Base-by-base conservation (phyloP, 345 rosid genomes). In the Populus tremula region DNA sequence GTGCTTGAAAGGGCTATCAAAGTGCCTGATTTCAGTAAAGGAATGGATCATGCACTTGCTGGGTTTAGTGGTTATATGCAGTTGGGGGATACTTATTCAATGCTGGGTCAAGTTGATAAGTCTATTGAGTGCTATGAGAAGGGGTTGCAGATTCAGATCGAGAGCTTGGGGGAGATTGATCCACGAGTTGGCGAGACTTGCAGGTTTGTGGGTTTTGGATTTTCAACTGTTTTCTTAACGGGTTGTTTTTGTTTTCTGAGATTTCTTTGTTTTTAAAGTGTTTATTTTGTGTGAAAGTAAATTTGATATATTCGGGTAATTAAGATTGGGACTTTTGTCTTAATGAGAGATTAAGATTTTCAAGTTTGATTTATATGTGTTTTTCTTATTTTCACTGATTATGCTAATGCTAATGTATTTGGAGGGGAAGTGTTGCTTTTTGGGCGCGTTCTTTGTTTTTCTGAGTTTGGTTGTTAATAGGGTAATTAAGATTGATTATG, bases 181-280 rank as follows among this genome's bases (percentile, higher is more conserved):
- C 91, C 98, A 21, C 85, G 99, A 75, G 99, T 96, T 62, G 98
- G 97, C 50, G 99, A 96, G 88, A 96, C 98, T 88, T 96, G 97
- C 98, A 91, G 99, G 99, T 96, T 35, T 70, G 49, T 72, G 9
- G 20, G 33, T n/a, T 59, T 62, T 36, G 68, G 12, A 29, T 59
- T 33, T 21, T 38, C 29, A 59, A 74, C 45, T 65, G 35, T 31
- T 71, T 47, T 8, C 41, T 70, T 43, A 25, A 10, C 20, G 41
- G 10, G 41, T 5, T 62, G 14, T n/a, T 49, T 29, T 53, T 63
- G n/a, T 8, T 25, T n/a, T 61, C 36, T 61, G 21, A 61, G 18
- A n/a, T 5, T 49, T 62, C 31, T 0, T 65, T 6, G 62, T 73
- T 67, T 27, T 5, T 38, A 23, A 18, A 27, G n/a, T 65, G 27